Base-by-base conservation (phyloP, 306 rosid genomes). In the Dalbergia cochinchinensis region DNA sequence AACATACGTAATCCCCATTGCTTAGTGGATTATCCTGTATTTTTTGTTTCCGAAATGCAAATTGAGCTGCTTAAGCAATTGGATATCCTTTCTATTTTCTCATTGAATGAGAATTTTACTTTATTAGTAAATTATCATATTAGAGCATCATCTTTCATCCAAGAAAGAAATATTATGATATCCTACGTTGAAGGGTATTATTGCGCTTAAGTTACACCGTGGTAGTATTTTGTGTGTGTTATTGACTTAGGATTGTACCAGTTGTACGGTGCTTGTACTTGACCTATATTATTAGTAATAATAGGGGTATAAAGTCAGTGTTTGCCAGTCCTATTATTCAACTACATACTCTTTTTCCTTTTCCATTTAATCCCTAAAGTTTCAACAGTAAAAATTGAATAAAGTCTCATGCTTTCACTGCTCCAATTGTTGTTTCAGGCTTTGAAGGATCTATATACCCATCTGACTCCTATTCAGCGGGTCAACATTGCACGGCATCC, bases 401-500 rank as follows among this genome's bases (percentile, higher is more conserved):
- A 61, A 47, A 19, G 14, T 63, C 69, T 64, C 65, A 78, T 78
- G 54, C 65, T 69, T 80, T 75, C 53, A 69, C 74, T 13, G 15
- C 76, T 72, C 47, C 48, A 10, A 5, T 84, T 78, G 80, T 76
- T 69, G 77, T 71, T 80, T 80, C 96, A 95, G 99, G 94, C 94
- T 80, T 78, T 91, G 58, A 82, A 83, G 90, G 90, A 87, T 82
- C 84, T 95, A 55, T 91, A 91, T 65, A 84, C 85, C 0, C 90
- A 71, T 85, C 85, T 93, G 75, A 85, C 94, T 78, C 99, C 99
- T 63, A 89, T 89, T 78, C 98, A 95, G 83, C 92, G 98, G 16
- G 89, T 93, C 86, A 50, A 71, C 79, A 88, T 95, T 69, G 99
- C 98, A 39, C 87, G 99, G 54, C 99, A 95, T 87, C 99, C 98